Evolutionary conservation across 345 rosid species (phyloP).

Genomic region (Acer yangbiense): DNA sequence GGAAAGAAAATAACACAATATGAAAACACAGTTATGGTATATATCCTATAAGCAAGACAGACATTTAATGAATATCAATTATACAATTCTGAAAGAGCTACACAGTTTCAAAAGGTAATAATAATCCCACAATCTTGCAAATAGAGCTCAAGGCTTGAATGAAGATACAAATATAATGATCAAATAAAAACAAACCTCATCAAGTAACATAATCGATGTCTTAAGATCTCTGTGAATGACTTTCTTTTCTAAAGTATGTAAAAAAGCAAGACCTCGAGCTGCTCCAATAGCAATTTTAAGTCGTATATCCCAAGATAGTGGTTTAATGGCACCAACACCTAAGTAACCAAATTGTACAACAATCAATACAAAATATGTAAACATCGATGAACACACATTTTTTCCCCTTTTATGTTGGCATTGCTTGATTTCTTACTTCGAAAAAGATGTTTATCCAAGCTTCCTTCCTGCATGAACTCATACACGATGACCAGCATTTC

Average conservation of each 20-base stretch:
- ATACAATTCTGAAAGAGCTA: too few species aligned
- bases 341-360: conserved; percentile 6
- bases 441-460: conserved; percentile 82
- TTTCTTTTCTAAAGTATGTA: conserved; percentile 68
- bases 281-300: conserved; percentile 79
- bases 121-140: too few species aligned
- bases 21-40: neutral
- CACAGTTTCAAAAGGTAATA: too few species aligned
- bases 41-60: neutral
- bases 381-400: neutral
- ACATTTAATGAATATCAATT: too few species aligned
- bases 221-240: conserved; percentile 86
- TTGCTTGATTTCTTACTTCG: conserved; percentile 52
- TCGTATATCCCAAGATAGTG: conserved; percentile 82
- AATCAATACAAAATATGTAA: conserved; percentile 1
- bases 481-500: conserved; percentile 73
- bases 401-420: neutral
- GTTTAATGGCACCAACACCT: conserved; percentile 31
- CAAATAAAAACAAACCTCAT: conserved; percentile 44
- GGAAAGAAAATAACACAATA: neutral
- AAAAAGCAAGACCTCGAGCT: conserved; percentile 74
- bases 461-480: conserved; percentile 80
- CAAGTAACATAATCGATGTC: conserved; percentile 82
- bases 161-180: neutral
- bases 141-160: neutral